These are phyloP conservation scores for Neocallimastix lanati DNA, from an alignment of 192 early-diverging fungal genomes.

Conservation along the genomic window DNA sequence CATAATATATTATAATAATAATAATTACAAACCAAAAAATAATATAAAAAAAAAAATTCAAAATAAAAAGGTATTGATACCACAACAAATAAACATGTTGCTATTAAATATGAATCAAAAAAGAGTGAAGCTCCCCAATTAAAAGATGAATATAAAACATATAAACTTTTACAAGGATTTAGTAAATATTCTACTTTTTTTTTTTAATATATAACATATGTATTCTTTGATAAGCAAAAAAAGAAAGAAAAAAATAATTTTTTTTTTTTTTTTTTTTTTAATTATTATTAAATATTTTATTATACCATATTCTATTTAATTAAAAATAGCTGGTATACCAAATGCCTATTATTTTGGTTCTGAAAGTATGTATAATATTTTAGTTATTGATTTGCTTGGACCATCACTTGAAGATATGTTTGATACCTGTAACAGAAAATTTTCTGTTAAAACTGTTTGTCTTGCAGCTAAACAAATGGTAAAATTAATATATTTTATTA, in stretches of 20 bases:
- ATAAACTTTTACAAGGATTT: slow-evolving; percentile 69
- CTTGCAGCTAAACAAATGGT: slow-evolving; percentile 94
- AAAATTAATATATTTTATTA: no score
- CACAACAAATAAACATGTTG: background rate
- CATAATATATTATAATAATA: no score
- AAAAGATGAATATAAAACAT: slow-evolving; percentile 86
- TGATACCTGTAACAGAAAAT: slow-evolving; percentile 83
- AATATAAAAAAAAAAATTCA: no score
- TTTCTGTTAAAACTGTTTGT: slow-evolving; percentile 82
- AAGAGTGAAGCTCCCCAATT: slow-evolving; percentile 96
- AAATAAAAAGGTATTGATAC: background rate
- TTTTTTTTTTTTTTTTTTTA: no score
- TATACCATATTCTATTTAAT: no score
- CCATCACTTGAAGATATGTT: slow-evolving; percentile 89
- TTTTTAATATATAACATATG: background rate
- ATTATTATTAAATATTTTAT: no score
- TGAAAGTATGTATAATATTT: slow-evolving; percentile 86
- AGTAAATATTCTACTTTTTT: background rate
- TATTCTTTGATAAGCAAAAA: background rate
- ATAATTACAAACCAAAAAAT: no score
- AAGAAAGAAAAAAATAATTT: no score
- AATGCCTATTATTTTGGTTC: slow-evolving; percentile 88
- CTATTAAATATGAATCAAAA: slow-evolving; percentile 44
- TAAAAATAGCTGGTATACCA: slow-evolving; percentile 56
- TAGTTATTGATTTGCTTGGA: slow-evolving; percentile 86